Evolutionary conservation across 2,329 filamentous ascomycete genomes (phyloP).

Genomic region (Colletotrichum sp.): DNA sequence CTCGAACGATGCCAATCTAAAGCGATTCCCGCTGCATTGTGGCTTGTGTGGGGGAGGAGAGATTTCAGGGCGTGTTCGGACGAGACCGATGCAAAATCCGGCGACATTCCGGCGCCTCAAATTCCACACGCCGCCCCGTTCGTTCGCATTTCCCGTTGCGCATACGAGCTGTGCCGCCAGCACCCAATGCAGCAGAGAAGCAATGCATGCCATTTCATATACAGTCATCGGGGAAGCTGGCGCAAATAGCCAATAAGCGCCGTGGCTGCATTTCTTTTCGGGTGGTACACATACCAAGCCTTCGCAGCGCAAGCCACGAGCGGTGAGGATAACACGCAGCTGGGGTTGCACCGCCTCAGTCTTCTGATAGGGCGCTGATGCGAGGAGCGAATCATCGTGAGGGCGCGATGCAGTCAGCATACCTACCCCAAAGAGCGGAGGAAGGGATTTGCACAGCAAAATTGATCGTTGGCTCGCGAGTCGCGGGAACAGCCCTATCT

Average conservation of each 20-base stretch:
- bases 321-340: conserved; percentile 12
- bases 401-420: not conserved
- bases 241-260: not conserved
- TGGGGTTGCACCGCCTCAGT: conserved; percentile 1
- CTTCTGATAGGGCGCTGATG: not conserved
- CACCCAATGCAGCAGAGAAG: not conserved
- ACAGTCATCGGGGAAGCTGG: not conserved
- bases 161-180: not conserved
- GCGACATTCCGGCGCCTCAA: not conserved
- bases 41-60: not conserved
- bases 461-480: not conserved
- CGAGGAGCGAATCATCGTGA: not conserved
- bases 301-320: not conserved
- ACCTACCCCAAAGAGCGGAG: not conserved
- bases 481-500: conserved; percentile 9
- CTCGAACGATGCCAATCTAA: not conserved
- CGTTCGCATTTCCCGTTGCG: not conserved
- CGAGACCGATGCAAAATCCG: not conserved
- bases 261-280: not conserved
- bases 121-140: not conserved
- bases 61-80: not conserved
- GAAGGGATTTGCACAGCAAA: not conserved
- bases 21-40: not conserved
- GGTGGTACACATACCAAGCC: not conserved
- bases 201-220: not conserved